Percentiles rank a stretch among this genome's conserved stretches.
Conservation (phyloP, 495 filamentous ascomycete genomes). For the Talaromyces stipitatus region DNA sequence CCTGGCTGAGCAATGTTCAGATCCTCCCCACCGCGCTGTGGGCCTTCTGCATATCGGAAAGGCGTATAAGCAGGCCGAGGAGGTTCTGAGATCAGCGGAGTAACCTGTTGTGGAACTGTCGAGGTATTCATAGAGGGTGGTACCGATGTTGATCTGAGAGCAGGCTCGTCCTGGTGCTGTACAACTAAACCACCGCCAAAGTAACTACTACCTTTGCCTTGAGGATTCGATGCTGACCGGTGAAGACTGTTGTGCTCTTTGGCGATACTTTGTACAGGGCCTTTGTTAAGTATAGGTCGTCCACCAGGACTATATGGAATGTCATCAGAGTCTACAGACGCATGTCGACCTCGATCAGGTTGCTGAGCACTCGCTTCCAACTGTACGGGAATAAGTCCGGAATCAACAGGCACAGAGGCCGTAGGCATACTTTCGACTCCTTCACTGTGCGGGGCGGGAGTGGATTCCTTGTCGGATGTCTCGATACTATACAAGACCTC, state of each 20-base stretch:
- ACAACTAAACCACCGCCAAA: constrained; percentile 6
- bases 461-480: constrained; percentile 10
- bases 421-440: neutral
- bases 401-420: constrained; percentile 3
- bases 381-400: constrained; percentile 7
- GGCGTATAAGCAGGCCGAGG: constrained; percentile 41
- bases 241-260: constrained; percentile 6
- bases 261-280: neutral
- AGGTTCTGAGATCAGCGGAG: constrained; percentile 24
- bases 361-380: constrained; percentile 2
- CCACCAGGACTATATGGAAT: constrained; percentile 41
- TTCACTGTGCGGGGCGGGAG: constrained; percentile 2
- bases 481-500: constrained; percentile 47
- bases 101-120: constrained; percentile 14
- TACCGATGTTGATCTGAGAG: constrained; percentile 18
- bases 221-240: constrained; percentile 15
- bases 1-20: constrained; percentile 31
- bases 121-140: constrained; percentile 17
- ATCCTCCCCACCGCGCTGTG: constrained; percentile 37
- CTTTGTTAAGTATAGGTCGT: constrained; percentile 28
- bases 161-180: constrained; percentile 6
- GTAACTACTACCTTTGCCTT: constrained; percentile 10
- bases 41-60: constrained; percentile 40
- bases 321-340: constrained; percentile 19
- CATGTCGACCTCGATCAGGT: neutral